Conservation (phyloP, 2,329 filamentous ascomycete species). For the Neofusicoccum sp. region DNA sequence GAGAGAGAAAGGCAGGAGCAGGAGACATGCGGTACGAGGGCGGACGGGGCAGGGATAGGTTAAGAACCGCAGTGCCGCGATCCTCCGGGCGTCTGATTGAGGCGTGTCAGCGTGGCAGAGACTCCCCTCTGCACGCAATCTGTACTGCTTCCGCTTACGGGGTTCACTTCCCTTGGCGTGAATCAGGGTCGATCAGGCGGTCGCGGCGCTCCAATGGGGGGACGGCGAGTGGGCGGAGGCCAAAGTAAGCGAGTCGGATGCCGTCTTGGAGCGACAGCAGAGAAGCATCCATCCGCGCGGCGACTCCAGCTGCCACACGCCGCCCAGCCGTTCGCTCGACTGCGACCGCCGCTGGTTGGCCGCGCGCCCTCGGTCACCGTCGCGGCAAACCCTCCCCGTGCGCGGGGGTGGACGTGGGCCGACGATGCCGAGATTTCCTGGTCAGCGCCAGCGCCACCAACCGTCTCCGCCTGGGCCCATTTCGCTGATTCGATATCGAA, state of each 20-base stretch:
- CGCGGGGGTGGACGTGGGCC: slow-evolving; percentile 30
- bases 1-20: neutral
- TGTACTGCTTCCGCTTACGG: slow-evolving; percentile 1
- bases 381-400: slow-evolving; percentile 56
- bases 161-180: neutral
- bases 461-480: slow-evolving; percentile 33
- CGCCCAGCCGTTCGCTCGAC: slow-evolving; percentile 51
- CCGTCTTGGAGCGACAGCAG: neutral
- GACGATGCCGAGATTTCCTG: neutral
- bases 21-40: neutral
- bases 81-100: neutral
- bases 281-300: neutral
- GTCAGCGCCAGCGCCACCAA: slow-evolving; percentile 25
- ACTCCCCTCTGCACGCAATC: slow-evolving; percentile 1
- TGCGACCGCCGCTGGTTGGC: slow-evolving; percentile 46
- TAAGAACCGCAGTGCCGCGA: neutral
- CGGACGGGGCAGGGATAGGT: neutral
- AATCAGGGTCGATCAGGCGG: neutral
- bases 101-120: neutral
- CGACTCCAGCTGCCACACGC: slow-evolving; percentile 47
- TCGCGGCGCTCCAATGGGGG: neutral
- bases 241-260: slow-evolving; percentile 4
- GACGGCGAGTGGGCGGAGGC: neutral
- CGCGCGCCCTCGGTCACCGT: slow-evolving; percentile 35
- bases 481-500: slow-evolving; percentile 39